Evolutionary conservation across 2,329 filamentous ascomycete species (phyloP).

Genomic region (Nothomitra cinnamomea): DNA sequence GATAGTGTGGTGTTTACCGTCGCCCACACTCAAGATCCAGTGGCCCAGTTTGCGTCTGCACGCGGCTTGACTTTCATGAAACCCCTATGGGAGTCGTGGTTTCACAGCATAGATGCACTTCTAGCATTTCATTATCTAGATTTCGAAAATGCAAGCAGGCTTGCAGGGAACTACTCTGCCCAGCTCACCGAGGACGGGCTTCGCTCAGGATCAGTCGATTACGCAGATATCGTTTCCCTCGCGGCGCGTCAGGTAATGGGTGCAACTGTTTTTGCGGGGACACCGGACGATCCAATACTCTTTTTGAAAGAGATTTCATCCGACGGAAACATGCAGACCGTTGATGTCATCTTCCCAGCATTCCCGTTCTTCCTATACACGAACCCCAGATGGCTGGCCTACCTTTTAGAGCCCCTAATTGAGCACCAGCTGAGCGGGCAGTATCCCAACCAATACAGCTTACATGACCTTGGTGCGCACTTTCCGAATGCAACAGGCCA

Average conservation of each 20-base stretch:
- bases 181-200: slow-evolving; percentile 56
- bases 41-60: slow-evolving; percentile 62
- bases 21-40: slow-evolving; percentile 58
- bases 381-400: slow-evolving; percentile 64
- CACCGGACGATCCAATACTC: slow-evolving; percentile 51
- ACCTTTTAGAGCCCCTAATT: slow-evolving; percentile 61
- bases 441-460: slow-evolving; percentile 67
- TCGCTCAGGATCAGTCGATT: slow-evolving; percentile 55
- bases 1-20: slow-evolving; percentile 57
- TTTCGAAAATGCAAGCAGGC: slow-evolving; percentile 41
- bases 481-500: slow-evolving; percentile 68
- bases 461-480: slow-evolving; percentile 57
- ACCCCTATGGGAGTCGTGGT: slow-evolving; percentile 66
- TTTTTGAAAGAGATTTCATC: slow-evolving; percentile 80
- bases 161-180: slow-evolving; percentile 58
- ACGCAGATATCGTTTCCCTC: slow-evolving; percentile 60
- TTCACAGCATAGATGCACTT: slow-evolving; percentile 42
- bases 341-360: slow-evolving; percentile 74
- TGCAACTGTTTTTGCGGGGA: slow-evolving; percentile 57
- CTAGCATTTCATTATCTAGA: slow-evolving; percentile 63
- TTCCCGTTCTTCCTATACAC: slow-evolving; percentile 81
- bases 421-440: slow-evolving; percentile 70
- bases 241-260: slow-evolving; percentile 68
- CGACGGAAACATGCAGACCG: slow-evolving; percentile 70
- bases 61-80: slow-evolving; percentile 62